Evolutionary conservation across 2,329 filamentous ascomycete genomes (phyloP), one percentile per base, ranked within the genome.

Genomic region (Keithomyces neogunnii): DNA sequence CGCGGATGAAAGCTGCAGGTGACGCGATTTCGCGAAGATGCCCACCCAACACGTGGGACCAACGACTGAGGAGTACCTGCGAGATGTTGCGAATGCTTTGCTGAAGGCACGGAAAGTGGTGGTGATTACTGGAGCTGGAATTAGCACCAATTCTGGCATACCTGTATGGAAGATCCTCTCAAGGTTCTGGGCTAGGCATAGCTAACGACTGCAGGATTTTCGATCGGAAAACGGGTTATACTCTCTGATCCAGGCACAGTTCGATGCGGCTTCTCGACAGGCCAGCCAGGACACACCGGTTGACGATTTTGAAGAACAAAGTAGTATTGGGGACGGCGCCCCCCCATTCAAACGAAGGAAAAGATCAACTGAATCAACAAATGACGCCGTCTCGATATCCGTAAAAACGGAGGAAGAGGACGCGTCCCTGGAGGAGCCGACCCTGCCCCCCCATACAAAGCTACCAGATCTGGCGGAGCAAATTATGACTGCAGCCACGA

Each of bases 101-200:
- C 76, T 77, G 56, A 84, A 82, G 63, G 78, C 85, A 9, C 79
- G 77, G 55, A 88, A 86, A 63, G 75, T 87, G n/a, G 75, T 88
- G 7, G 80, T 88, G 26, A 73, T 88, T 33, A 88, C 85, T 0
- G 85, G 85, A 47, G 85, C 85, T 47, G 85, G 85, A 49, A 88
- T 88, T 62, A 86, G 83, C 62, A 88, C 85, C 48, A 88, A 87
- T 63, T 87, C 83, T 55, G 85, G 85, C 51, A 88, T 88, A 62
- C 85, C 85, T 48, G 85, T 88, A 72, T 55, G 64, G 49, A 10
- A 32, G 11, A 10, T 13, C 40, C 38, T 19, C 38, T 26, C 2
- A 5, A 26, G 3, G 3, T 40, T 40, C 10, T 19, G 26, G 46
- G 31, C 47, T 19, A 45, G 28, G 35, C 26, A 49, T 42, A 38